A percentile compares a stretch with the other conserved stretches of the same genome.
phyloP scores from a whole-genome alignment of 2,329 filamentous ascomycete species.

The Colletotrichum navitas region DNA sequence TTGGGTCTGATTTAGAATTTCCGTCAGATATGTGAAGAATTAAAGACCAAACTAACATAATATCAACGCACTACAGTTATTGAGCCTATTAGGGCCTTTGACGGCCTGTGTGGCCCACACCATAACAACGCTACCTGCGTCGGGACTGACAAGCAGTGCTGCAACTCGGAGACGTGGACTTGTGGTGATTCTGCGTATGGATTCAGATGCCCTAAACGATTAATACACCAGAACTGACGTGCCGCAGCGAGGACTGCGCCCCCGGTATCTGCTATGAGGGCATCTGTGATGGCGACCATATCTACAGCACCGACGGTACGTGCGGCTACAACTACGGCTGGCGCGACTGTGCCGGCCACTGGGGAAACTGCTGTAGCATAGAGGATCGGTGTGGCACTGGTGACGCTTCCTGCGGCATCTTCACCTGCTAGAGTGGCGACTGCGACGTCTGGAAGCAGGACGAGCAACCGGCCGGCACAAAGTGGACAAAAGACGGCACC shows the following conservation, averaged over 20 bases:
- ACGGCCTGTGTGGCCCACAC: background rate
- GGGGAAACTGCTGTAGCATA: constrained; percentile 43
- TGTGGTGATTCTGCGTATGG: background rate
- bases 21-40: no score
- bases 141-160: background rate
- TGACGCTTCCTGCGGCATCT: constrained; percentile 24
- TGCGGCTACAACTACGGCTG: no score
- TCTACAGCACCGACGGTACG: constrained; percentile 51
- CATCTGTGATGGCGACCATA: constrained; percentile 47
- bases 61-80: background rate
- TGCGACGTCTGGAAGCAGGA: constrained; percentile 30
- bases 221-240: background rate
- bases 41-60: no score
- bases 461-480: background rate
- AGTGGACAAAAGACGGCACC: no score
- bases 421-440: constrained; percentile 45
- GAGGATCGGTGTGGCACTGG: constrained; percentile 23
- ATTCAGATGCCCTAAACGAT: no score
- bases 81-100: background rate
- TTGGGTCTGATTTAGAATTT: no score
- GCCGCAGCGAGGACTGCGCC: constrained; percentile 49
- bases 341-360: no score
- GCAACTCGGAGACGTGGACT: constrained; percentile 8
- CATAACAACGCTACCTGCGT: background rate
- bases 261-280: constrained; percentile 52